Evolutionary conservation across 352 stramenopile genomes (phyloP), one percentile per base, ranked within the genome.

Genomic region (Globisporangium perplexum): DNA sequence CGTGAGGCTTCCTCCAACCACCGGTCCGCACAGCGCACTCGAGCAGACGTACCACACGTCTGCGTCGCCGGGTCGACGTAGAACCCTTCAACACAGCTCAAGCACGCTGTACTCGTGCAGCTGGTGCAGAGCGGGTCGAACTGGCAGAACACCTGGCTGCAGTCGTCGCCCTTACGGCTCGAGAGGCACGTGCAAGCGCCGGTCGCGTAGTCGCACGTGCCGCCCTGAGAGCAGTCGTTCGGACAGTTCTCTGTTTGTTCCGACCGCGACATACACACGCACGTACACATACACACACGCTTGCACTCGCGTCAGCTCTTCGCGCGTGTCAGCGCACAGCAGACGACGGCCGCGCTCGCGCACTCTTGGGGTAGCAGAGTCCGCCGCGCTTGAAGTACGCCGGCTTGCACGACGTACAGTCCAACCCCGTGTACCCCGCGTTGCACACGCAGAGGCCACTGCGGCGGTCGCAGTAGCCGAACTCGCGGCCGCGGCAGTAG

Each of bases 361-460:
- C 66, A 84, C 83, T 84, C 71, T 97, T 98, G 3, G 86, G 69
- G 55, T 94, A 93, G 55, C 95, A 98, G 24, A 97, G 59, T 11
- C 64, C 68, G 23, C 91, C 90, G 42, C 77, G 58, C 23, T 73
- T 65, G 67, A 93, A 97, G 66, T 97, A 93, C 15, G 87, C 88
- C 1, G 90, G 73, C 47, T 77, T 83, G 60, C 95, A 98, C 22
- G 67, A 49, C 4, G 77, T 86, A 61, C 94, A 98, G 47, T 93
- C 85, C 4, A 95, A 55, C 1, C 95, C 95, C 26, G 83, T 85
- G 69, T 98, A 98, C 3, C 95, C 95, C 39, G 88, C 67, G 53
- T 97, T 97, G 63, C 95, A 98, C 31, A 96, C 93, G 59, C 95
- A 98, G 1, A 92, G 79, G 0, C 95, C 93, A 33, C 67, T 97